Percentiles rank a stretch among this genome's conserved stretches.
Evolutionary conservation across 23 red algal genomes (phyloP).

Genomic region (Gracilaria gracilis): DNA sequence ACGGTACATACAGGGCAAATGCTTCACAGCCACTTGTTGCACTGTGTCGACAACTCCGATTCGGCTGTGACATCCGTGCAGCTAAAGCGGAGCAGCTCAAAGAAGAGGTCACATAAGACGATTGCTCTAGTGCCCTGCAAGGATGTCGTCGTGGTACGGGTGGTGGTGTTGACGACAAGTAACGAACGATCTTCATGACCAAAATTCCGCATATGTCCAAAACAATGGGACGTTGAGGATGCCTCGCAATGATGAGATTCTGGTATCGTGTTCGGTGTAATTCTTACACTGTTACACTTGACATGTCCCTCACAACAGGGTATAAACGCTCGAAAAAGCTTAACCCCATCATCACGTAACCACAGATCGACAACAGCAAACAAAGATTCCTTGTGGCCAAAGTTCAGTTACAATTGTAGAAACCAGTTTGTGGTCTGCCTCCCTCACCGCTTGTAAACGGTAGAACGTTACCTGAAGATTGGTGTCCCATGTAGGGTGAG

Average conservation of each 20-base stretch:
- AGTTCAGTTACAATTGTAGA: too few relatives aligned
- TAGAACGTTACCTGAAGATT: too few relatives aligned
- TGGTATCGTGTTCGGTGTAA: not conserved
- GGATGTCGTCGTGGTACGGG: not conserved
- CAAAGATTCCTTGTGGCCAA: too few relatives aligned
- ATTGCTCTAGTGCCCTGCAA: not conserved
- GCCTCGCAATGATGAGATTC: not conserved
- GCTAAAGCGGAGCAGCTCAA: not conserved
- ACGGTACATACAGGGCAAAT: not conserved
- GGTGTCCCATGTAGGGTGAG: too few relatives aligned
- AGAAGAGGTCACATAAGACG: not conserved
- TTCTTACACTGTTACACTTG: not conserved
- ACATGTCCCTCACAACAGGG: too few relatives aligned
- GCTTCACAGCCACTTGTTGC: not conserved
- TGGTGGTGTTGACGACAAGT: not conserved
- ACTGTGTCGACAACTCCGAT: constrained; percentile 4
- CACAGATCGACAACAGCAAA: not conserved
- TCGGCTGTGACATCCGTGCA: not conserved
- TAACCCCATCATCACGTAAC: not conserved
- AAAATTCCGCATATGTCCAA: too few relatives aligned
- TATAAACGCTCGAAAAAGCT: too few relatives aligned
- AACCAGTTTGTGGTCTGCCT: too few relatives aligned
- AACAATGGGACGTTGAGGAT: not conserved
- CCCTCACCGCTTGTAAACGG: too few relatives aligned
- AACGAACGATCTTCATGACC: not conserved